These are phyloP conservation scores for Ophiocordyceps camponoti-floridani DNA, from an alignment of 2,329 filamentous ascomycete genomes.

Conservation along the genomic window DNA sequence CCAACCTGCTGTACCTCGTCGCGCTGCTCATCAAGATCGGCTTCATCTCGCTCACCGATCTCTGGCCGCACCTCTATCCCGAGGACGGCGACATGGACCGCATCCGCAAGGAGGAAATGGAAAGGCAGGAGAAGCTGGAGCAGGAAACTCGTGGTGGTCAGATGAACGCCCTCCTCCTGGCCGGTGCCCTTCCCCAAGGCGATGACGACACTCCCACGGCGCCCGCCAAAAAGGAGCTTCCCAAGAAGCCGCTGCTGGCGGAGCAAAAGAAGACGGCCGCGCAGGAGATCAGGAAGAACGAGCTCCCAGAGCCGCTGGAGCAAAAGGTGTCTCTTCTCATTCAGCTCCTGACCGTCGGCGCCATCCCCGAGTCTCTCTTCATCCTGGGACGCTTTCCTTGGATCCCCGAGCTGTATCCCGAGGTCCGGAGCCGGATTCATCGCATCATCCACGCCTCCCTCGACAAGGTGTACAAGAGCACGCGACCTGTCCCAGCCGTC, in stretches of 20 bases:
- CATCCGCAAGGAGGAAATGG: conserved; percentile 49
- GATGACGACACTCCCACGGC: conserved; percentile 50
- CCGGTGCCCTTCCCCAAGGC: conserved; percentile 53
- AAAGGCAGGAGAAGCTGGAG: conserved; percentile 66
- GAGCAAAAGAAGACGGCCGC: conserved; percentile 25
- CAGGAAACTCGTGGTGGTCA: conserved; percentile 49
- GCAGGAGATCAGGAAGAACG: conserved; percentile 26
- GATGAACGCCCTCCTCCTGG: conserved; percentile 72
- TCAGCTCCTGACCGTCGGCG: conserved; percentile 76
- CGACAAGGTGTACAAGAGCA: conserved; percentile 47
- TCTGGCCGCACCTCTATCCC: conserved; percentile 86
- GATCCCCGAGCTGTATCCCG: conserved; percentile 71
- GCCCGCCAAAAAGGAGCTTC: conserved; percentile 29
- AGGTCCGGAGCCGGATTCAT: conserved; percentile 64
- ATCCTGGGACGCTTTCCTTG: conserved; percentile 86
- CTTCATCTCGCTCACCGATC: conserved; percentile 78
- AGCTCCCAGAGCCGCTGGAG: conserved; percentile 55
- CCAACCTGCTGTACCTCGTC: conserved; percentile 82
- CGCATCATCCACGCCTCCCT: conserved; percentile 73
- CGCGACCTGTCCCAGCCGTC: conserved; percentile 15
- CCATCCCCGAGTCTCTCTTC: conserved; percentile 81
- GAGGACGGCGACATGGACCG: conserved; percentile 66
- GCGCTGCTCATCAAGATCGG: conserved; percentile 92
- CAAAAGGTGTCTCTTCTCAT: conserved; percentile 78
- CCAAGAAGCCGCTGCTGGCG: conserved; percentile 28